Evolutionary conservation across 257 asterid species (phyloP).

Genomic region (Solanum pimpinellifolium): DNA sequence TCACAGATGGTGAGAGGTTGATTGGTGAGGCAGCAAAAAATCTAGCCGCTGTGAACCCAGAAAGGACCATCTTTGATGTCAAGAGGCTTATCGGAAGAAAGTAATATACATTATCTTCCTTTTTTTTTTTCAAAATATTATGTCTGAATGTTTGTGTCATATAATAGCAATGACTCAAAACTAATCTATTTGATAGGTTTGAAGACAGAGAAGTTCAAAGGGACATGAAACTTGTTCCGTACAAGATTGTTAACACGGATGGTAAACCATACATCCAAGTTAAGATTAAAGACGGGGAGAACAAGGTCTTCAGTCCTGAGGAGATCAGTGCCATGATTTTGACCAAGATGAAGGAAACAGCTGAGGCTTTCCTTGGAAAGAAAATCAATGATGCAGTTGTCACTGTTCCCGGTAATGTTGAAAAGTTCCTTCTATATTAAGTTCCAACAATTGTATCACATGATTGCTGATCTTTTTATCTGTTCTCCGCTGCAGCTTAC

Average conservation of each 20-base stretch:
- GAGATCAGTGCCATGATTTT: neutral
- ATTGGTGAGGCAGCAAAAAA: too few relatives aligned
- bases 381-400: neutral
- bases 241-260: neutral
- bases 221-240: neutral
- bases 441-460: neutral
- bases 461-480: neutral
- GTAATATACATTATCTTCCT: too few relatives aligned
- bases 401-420: neutral
- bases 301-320: neutral
- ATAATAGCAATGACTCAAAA: neutral
- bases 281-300: neutral
- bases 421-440: too few relatives aligned
- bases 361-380: neutral
- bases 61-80: too few relatives aligned
- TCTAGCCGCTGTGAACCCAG: too few relatives aligned
- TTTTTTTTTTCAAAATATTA: too few relatives aligned
- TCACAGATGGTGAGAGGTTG: too few relatives aligned
- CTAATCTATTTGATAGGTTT: neutral
- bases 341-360: neutral
- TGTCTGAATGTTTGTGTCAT: too few relatives aligned
- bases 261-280: neutral
- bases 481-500: neutral
- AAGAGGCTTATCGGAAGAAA: too few relatives aligned
- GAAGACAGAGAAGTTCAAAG: neutral